Evolutionary conservation across 2,329 filamentous ascomycete genomes (phyloP), one percentile per base, ranked within the genome.

Genomic region (Ramularia endophylla): DNA sequence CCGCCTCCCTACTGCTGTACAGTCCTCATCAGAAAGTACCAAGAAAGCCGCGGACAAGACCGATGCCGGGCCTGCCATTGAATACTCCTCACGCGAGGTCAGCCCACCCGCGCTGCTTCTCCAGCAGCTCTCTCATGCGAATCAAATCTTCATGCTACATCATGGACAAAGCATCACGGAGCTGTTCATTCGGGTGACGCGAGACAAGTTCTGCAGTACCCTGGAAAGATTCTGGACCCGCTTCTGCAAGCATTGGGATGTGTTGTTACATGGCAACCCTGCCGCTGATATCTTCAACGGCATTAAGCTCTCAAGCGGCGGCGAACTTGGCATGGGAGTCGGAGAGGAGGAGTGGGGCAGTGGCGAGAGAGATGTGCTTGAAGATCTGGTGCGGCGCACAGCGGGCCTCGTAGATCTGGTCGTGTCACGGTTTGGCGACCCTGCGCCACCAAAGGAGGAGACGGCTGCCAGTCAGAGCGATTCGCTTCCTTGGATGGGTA

Each of bases 331-430:
- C 12, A 78, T 95, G 33, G 92, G 92, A 0, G 92, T 97, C 1
- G 92, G 92, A 13, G 92, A 97, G 62, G 92, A 97, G 67, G 87
- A 95, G 41, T 83, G 88, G 62, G 90, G 90, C 4, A 95, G 90
- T 60, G 88, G 88, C 22, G 90, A 97, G 67, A 75, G 90, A 55
- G 90, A 94, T 55, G 90, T 97, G 0, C 70, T 98, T 1, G 90
- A 97, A 63, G 87, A 87, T n/a, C 79, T 95, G 47, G 80, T 87
- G 1, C 75, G 74, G 8, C 74, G 85, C 41, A 85, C 87, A 17
- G 83, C 92, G 38, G 92, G 92, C 1, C 72, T 98, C 28, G 77
- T 94, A 5, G 92, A 98, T 64, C 64, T 97, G 36, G 72, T 95
- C 30, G 88, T 95, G 3, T 88, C 86, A 31, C 82, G 85, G 52